phyloP scores from a whole-genome alignment of 441 rosid genomes.

The Syzygium syzygioides region DNA sequence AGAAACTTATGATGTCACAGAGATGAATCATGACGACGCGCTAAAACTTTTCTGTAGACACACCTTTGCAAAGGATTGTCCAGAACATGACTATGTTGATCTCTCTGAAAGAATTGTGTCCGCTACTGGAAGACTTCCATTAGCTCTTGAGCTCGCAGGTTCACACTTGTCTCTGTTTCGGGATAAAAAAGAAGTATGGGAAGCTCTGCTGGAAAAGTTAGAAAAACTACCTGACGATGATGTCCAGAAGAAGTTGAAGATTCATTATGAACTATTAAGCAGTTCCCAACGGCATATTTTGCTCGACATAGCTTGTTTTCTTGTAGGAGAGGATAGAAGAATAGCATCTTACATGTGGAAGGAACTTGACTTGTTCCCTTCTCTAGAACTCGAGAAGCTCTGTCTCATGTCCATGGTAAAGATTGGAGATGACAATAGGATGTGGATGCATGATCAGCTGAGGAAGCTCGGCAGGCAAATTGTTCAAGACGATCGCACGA shows the following conservation, averaged over 20 bases:
- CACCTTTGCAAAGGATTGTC: not conserved
- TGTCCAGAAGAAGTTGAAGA: not conserved
- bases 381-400: not conserved
- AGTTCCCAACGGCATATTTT: not conserved
- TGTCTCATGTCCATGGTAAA: not conserved
- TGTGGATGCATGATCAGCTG: not conserved
- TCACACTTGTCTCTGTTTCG: not conserved
- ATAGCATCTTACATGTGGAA: not conserved
- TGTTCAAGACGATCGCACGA: not conserved
- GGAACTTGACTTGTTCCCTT: accelerated
- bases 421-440: not conserved
- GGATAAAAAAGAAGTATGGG: accelerated
- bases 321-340: not conserved
- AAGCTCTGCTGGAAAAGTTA: not conserved
- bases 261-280: not conserved
- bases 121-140: not conserved
- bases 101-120: not conserved
- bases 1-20: not conserved
- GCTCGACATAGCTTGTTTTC: not conserved
- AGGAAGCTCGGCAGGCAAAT: not conserved
- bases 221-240: not conserved
- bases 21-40: not conserved
- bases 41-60: not conserved
- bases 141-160: not conserved
- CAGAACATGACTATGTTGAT: not conserved